These are phyloP conservation scores for Moesziomyces antarcticus DNA, from an alignment of 1,284 basidiomycete genomes.

Conservation along the genomic window DNA sequence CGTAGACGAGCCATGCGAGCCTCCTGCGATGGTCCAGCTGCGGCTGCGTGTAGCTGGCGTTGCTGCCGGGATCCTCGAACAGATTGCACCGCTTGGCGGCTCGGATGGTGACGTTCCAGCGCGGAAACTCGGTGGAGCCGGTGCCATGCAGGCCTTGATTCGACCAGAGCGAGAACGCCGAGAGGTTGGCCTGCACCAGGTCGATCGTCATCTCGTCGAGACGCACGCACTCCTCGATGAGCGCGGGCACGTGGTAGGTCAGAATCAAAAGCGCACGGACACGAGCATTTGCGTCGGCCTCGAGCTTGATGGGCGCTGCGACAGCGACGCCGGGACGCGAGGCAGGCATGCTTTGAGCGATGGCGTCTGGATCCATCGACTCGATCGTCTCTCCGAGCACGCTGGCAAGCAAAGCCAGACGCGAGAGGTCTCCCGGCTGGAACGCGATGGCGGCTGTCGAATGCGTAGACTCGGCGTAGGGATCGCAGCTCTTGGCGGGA, in stretches of 20 bases:
- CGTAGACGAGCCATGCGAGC: constrained; percentile 49
- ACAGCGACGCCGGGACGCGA: constrained; percentile 3
- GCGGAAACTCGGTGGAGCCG: constrained; percentile 31
- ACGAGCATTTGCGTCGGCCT: constrained; percentile 16
- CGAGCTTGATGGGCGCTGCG: constrained; percentile 12
- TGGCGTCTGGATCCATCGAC: constrained; percentile 21
- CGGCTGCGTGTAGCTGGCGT: constrained; percentile 1
- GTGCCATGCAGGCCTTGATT: constrained; percentile 43
- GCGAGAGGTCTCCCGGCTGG: constrained; percentile 34
- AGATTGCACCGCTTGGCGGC: constrained; percentile 35
- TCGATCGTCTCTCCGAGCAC: constrained; percentile 45
- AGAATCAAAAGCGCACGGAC: constrained; percentile 27
- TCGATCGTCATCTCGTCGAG: constrained; percentile 49
- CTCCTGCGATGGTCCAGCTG: constrained; percentile 42
- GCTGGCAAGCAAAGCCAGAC: constrained; percentile 29
- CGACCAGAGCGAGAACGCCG: constrained; percentile 41
- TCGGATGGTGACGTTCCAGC: constrained; percentile 43
- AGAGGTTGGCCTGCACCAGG: constrained; percentile 43
- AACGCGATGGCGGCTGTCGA: constrained; percentile 3
- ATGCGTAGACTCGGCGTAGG: neutral
- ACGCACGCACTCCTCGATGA: constrained; percentile 44
- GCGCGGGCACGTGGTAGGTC: constrained; percentile 28
- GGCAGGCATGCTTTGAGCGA: constrained; percentile 15
- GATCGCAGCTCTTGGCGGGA: constrained; percentile 17
- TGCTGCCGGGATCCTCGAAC: constrained; percentile 38